Base-by-base conservation (phyloP, 177 flowering plant genomes). In the Vitis hybrid region DNA sequence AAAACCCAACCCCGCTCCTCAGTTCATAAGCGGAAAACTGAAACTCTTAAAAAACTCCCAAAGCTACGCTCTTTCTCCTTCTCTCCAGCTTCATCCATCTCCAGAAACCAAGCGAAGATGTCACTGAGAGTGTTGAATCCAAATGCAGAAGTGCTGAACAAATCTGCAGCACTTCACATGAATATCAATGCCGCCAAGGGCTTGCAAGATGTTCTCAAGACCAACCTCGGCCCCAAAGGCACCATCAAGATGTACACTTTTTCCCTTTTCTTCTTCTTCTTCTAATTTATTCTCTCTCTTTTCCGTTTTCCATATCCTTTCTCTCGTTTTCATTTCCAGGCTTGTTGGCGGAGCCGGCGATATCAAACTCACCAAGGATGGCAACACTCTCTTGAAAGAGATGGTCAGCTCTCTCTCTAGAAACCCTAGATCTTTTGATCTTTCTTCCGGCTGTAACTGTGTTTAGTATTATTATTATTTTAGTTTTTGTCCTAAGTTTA, bases 281-380 rank as follows among this genome's bases (percentile, higher is more conserved):
- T 49, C 48, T 12, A 13, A 70, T 20, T 35, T 24, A 7, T 13
- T 52, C 57, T 9, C 35, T 56, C 32, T 70, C 4, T 49, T 21
- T 61, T 49, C 10, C 59, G 35, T 35, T 3, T 35, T 35, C 46
- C 5, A 35, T 35, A 7, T 35, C 46, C 7, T 62, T 8, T 3
- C 32, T n/a, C 9, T 48, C 17, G 13, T 57, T n/a, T 46, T 5
- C 9, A 65, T 65, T 60, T 63, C 1, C 67, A 94, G 98, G 99
- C 98, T 96, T 82, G 99, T 96, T 78, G 99, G 99, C 55, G 99
- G 98, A 20, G 80, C 98, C 11, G 99, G 99, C 8, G 99, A 96
- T 62, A 96, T 96, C 68, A 96, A 96, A 72, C 88, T 96, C 66
- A 96, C 99, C 14, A 96, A 96, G 75, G 99, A 96, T 69, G 99